Evolutionary conservation across 306 rosid species (phyloP), one percentile per base, ranked within the genome.

Genomic region (Astragalus membranaceus): DNA sequence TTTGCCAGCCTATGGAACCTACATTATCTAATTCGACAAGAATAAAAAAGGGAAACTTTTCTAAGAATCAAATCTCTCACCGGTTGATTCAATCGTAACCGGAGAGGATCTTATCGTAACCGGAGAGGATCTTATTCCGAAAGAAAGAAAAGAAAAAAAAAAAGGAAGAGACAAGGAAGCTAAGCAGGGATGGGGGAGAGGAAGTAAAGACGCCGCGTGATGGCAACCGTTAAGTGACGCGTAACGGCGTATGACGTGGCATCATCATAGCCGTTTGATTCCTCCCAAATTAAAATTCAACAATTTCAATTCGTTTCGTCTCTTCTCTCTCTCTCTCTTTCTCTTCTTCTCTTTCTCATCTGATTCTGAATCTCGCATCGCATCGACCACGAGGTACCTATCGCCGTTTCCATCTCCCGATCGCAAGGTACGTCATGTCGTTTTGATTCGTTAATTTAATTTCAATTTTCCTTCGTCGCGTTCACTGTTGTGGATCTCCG

Each of bases 341-440:
- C 11, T 2, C 10, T 37, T 39, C 49, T 36, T 47, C 69, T 23
- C 63, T 6, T 42, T 51, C 56, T 64, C 73, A 61, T 78, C 77
- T 30, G 61, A 33, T 42, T 61, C 72, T 44, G 36, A 77, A 73
- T 79, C 79, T 73, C 64, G 71, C 59, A 35, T 37, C 20, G 51
- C 35, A 30, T 30, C 30, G 1, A 17, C 5, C 8, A 35, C 8
- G 8, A 35, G 13, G 5, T 15, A 32, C 6, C 55, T 17, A 32
- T 62, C 69, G 68, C 14, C 62, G 77, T 71, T 64, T 71, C 7
- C 12, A 63, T 32, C 67, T 65, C 67, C n/a, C 69, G 29, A 20
- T 46, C 69, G 41, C 63, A 69, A 64, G 68, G 82, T 72, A 71
- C 33, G 55, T 23, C 15, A 0, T 3, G 43, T 65, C 78, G 75